phyloP scores from a whole-genome alignment of 1,284 basidiomycete genomes.

The Ceratobasidium sp. region DNA sequence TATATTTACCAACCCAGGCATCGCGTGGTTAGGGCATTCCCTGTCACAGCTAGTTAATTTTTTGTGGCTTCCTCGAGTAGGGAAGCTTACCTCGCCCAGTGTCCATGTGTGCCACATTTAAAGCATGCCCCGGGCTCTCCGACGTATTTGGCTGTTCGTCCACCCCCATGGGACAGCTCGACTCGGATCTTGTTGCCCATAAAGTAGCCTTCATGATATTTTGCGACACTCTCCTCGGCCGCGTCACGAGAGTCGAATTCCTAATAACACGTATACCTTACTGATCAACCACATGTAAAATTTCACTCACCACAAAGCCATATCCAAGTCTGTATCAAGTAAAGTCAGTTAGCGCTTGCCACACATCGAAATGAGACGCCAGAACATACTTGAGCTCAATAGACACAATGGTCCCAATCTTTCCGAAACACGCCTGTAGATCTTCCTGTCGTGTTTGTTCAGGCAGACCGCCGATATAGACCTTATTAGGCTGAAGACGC shows the following conservation, averaged over 20 bases:
- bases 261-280: slow-evolving; percentile 55
- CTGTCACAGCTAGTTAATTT: slow-evolving; percentile 55
- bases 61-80: slow-evolving; percentile 18
- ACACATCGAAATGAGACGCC: slow-evolving; percentile 19
- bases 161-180: slow-evolving; percentile 82
- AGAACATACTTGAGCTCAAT: slow-evolving; percentile 82
- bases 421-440: slow-evolving; percentile 82
- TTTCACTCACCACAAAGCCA: slow-evolving; percentile 78
- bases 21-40: slow-evolving; percentile 74
- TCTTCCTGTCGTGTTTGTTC: slow-evolving; percentile 85
- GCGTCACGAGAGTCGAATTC: slow-evolving; percentile 83
- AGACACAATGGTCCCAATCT: slow-evolving; percentile 77
- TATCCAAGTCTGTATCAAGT: slow-evolving; percentile 71
- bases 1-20: slow-evolving; percentile 53
- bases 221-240: slow-evolving; percentile 83
- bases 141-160: slow-evolving; percentile 76
- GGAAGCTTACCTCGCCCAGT: slow-evolving; percentile 81
- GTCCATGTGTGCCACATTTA: slow-evolving; percentile 81
- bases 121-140: slow-evolving; percentile 86
- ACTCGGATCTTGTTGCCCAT: slow-evolving; percentile 90
- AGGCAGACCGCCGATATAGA: slow-evolving; percentile 86
- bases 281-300: background rate
- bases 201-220: slow-evolving; percentile 83
- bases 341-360: slow-evolving; percentile 7
- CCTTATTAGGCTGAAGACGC: slow-evolving; percentile 77